A percentile compares a stretch with the other conserved stretches of the same genome.
These are phyloP conservation scores for Ricinus communis DNA, from an alignment of 345 rosid genomes.

Conservation along the genomic window DNA sequence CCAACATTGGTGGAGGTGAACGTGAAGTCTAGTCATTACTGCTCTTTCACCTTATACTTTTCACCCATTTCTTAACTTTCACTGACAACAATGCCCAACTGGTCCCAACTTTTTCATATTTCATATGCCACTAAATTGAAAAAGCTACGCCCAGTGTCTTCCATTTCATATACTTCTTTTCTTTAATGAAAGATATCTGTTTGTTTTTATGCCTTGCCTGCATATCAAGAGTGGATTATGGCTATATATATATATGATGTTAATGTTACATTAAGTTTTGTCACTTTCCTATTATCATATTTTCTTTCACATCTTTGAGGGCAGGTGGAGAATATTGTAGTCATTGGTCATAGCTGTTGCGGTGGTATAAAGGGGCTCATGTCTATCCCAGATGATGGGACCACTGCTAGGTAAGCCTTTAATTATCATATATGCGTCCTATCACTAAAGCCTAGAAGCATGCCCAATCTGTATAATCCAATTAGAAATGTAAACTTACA, in stretches of 20 bases:
- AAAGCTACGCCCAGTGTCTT: neutral
- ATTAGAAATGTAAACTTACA: too few species aligned
- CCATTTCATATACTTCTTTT: neutral
- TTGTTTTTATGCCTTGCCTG: too few species aligned
- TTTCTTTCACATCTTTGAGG: neutral
- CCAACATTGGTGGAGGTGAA: slow-evolving; percentile 8
- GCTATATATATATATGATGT: too few species aligned
- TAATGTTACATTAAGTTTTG: too few species aligned
- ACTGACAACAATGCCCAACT: neutral
- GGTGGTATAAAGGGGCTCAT: slow-evolving; percentile 98
- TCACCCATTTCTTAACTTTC: neutral
- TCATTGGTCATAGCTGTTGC: slow-evolving; percentile 94
- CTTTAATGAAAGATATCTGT: too few species aligned
- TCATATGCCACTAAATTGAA: neutral
- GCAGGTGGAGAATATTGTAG: slow-evolving; percentile 85
- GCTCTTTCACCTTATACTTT: slow-evolving; percentile 8
- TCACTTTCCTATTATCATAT: too few species aligned
- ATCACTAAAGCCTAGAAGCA: too few species aligned
- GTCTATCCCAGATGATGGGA: slow-evolving; percentile 64
- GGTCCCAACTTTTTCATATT: neutral
- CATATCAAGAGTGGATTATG: too few species aligned
- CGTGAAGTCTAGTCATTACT: slow-evolving; percentile 24
- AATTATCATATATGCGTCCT: too few species aligned
- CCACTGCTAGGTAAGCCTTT: slow-evolving; percentile 45
- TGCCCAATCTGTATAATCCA: too few species aligned